Conservation (phyloP, 306 rosid genomes). For the Abrus pulchellus region DNA sequence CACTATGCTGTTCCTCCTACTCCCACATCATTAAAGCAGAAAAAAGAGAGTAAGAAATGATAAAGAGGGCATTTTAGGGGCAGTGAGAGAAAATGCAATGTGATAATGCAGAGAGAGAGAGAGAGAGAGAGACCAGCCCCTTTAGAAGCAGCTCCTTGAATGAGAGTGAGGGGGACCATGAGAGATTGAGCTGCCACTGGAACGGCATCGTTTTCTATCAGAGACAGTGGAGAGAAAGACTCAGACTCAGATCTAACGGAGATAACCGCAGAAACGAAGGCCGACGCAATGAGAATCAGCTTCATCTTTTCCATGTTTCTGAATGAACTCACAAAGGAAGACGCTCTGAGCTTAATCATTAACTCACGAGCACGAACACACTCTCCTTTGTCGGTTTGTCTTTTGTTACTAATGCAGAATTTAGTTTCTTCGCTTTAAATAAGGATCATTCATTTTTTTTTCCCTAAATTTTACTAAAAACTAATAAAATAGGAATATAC, state of each 20-base stretch:
- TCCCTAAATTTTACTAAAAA: background rate
- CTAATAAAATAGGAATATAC: background rate
- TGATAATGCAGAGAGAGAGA: background rate
- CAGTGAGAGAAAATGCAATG: background rate
- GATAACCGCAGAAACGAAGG: conserved; percentile 43
- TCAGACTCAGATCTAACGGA: conserved; percentile 50
- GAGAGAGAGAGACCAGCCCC: conserved; percentile 71
- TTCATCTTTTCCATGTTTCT: conserved; percentile 39
- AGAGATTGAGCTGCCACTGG: conserved; percentile 53
- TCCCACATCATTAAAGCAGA: background rate
- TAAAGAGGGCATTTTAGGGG: background rate
- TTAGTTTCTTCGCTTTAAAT: background rate
- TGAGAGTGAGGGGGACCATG: conserved; percentile 75
- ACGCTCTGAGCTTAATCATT: background rate
- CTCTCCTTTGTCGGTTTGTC: background rate
- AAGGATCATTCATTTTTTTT: background rate
- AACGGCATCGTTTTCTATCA: conserved; percentile 49
- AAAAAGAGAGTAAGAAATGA: background rate
- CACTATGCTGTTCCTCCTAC: background rate
- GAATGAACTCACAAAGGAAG: background rate
- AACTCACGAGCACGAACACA: background rate
- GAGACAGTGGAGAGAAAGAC: conserved; percentile 32
- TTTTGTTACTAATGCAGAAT: background rate
- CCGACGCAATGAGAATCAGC: conserved; percentile 36
- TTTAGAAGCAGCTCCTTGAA: conserved; percentile 71